Evolutionary conservation across 148 eudicot species (phyloP).

Genomic region (Hydrangea macrophylla): DNA sequence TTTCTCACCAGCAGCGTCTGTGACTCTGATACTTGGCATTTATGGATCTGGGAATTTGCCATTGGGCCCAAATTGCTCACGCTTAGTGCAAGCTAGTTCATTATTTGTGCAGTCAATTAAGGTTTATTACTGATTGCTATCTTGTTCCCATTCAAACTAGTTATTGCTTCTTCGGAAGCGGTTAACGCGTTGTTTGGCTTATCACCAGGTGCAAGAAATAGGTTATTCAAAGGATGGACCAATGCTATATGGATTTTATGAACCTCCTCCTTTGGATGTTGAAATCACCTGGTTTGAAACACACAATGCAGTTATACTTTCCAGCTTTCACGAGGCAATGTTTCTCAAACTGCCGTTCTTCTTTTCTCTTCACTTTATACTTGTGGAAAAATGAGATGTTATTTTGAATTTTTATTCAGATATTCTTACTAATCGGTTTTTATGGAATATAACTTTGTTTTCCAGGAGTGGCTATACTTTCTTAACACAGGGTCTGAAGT

Average conservation of each 20-base stretch:
- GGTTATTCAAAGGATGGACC: constrained; percentile 36
- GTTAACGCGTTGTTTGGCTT: background rate
- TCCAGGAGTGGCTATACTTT: constrained; percentile 56
- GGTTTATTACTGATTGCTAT: constrained; percentile 26
- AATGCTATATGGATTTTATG: constrained; percentile 63
- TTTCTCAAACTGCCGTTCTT: background rate
- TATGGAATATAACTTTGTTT: background rate
- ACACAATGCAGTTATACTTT: constrained; percentile 26
- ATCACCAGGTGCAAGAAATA: constrained; percentile 41
- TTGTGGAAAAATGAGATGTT: background rate
- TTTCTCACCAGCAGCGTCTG: constrained; percentile 38
- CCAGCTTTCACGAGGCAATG: constrained; percentile 34
- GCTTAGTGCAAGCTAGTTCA: constrained; percentile 33
- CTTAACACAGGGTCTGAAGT: constrained; percentile 50
- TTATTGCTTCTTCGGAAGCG: background rate
- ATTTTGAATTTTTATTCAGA: background rate
- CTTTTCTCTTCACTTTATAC: background rate
- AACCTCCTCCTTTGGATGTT: constrained; percentile 57
- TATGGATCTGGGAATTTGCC: constrained; percentile 44
- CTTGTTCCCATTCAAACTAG: background rate
- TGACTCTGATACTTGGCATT: constrained; percentile 49
- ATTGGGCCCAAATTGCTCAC: constrained; percentile 53
- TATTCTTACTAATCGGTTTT: background rate
- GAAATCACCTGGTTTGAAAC: constrained; percentile 44
- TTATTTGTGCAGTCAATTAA: constrained; percentile 46